Evolutionary conservation across 148 eudicot genomes (phyloP), one percentile per base, ranked within the genome.

Genomic region (Dysphania ambrosioides): DNA sequence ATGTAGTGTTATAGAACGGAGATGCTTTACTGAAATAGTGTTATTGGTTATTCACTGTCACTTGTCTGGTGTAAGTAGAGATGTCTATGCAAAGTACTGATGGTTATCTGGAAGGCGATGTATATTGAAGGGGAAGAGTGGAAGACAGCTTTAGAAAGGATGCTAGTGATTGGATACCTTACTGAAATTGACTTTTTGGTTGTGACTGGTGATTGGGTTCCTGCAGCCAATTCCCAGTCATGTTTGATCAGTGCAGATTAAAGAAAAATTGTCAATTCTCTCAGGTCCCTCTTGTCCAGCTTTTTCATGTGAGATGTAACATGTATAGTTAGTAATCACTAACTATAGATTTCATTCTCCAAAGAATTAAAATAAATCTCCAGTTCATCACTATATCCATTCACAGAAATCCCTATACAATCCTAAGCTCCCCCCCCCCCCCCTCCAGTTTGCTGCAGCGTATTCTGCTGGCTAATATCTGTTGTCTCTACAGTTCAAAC

Each of bases 401-500:
- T 12, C 4, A 11, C 3, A 12, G 51, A 47, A 47, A 47, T 47
- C 15, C 15, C n/a, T 47, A 12, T 47, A 47, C 21, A 18, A 12
- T 12, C 53, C 16, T 16, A 47, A 47, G n/a, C 8, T 36, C 40
- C 53, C 19, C 53, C 53, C 53, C 0, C 18, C 53, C 53, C 3
- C 53, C 53, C 53, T 11, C 21, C 21, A 36, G 26, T 19, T 53
- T 53, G 15, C 18, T 11, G n/a, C n/a, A 13, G 4, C 2, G 4
- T 0, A 24, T 3, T 34, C 35, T 16, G 19, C 19, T 21, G 42
- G 7, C 53, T 31, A 57, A 40, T 41, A 21, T 35, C 58, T 61
- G 9, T 16, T 67, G 30, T 72, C 30, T 31, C 23, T 80, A 77
- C 90, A 91, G 98, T 81, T 94, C 69, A 91, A 91, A 74, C 98